Conservation (phyloP, 805 yeast genomes). For the Zygosaccharomyces bisporus region DNA sequence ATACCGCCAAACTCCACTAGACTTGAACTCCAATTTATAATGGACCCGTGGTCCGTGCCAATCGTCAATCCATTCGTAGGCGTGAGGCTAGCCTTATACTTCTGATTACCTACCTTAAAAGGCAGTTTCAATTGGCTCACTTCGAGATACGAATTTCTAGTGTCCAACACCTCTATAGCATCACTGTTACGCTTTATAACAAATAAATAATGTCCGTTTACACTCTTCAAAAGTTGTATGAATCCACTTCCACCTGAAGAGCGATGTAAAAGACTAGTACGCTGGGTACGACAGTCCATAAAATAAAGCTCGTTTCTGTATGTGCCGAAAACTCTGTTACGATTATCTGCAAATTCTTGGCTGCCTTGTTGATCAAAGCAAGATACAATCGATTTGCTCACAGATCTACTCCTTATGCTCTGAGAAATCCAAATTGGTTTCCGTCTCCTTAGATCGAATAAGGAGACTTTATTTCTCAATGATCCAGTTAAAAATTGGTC, state of each 20-base stretch:
- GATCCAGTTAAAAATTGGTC: constrained; percentile 35
- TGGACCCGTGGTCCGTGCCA: constrained; percentile 24
- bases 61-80: constrained; percentile 22
- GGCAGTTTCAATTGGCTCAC: constrained; percentile 25
- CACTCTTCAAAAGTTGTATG: constrained; percentile 37
- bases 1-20: constrained; percentile 32
- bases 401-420: constrained; percentile 11
- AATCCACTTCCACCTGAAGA: constrained; percentile 31
- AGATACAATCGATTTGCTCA: constrained; percentile 27
- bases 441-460: constrained; percentile 34
- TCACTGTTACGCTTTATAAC: constrained; percentile 32
- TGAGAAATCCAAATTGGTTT: constrained; percentile 24
- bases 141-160: constrained; percentile 21
- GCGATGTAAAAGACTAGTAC: constrained; percentile 5
- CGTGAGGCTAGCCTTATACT: constrained; percentile 25
- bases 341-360: background rate
- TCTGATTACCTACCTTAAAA: constrained; percentile 23
- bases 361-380: constrained; percentile 24
- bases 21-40: constrained; percentile 27
- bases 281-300: constrained; percentile 23
- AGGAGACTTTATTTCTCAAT: constrained; percentile 22
- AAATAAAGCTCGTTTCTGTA: constrained; percentile 30
- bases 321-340: constrained; percentile 25
- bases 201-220: constrained; percentile 38
- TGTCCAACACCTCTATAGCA: constrained; percentile 36